Evolutionary conservation across 2,329 filamentous ascomycete species (phyloP).

Genomic region (Helotiales sp.): DNA sequence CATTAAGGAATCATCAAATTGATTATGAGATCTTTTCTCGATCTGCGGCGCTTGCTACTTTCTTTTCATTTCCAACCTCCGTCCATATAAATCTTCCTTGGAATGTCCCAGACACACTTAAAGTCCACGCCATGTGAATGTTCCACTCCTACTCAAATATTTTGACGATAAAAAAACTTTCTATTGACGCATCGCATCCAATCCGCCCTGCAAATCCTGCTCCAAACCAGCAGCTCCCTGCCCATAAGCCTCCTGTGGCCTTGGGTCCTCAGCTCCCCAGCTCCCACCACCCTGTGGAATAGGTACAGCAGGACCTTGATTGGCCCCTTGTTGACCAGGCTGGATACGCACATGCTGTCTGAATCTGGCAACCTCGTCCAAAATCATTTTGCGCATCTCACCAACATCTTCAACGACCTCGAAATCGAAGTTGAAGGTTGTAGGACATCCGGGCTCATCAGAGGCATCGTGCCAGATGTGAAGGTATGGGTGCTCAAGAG

Average conservation of each 20-base stretch:
- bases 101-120: background rate
- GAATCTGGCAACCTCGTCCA: constrained; percentile 91
- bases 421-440: constrained; percentile 97
- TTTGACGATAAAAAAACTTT: background rate
- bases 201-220: constrained; percentile 37
- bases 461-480: constrained; percentile 96
- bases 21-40: constrained; percentile 19
- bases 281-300: constrained; percentile 34
- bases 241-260: constrained; percentile 37
- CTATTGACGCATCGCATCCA: constrained; percentile 31
- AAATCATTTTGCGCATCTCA: constrained; percentile 96
- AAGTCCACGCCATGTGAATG: background rate
- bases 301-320: constrained; percentile 32
- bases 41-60: constrained; percentile 4
- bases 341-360: constrained; percentile 50
- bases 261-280: constrained; percentile 36
- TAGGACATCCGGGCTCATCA: constrained; percentile 91
- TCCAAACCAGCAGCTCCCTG: constrained; percentile 35
- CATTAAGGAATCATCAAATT: constrained; percentile 15
- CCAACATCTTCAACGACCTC: constrained; percentile 94
- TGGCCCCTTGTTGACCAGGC: constrained; percentile 31
- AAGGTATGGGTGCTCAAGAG: constrained; percentile 93
- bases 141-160: background rate
- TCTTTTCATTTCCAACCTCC: constrained; percentile 1
- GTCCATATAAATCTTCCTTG: background rate